Evolutionary conservation across 1,139 yeast genomes (phyloP).

Genomic region (Saccharomyces hybrid): DNA sequence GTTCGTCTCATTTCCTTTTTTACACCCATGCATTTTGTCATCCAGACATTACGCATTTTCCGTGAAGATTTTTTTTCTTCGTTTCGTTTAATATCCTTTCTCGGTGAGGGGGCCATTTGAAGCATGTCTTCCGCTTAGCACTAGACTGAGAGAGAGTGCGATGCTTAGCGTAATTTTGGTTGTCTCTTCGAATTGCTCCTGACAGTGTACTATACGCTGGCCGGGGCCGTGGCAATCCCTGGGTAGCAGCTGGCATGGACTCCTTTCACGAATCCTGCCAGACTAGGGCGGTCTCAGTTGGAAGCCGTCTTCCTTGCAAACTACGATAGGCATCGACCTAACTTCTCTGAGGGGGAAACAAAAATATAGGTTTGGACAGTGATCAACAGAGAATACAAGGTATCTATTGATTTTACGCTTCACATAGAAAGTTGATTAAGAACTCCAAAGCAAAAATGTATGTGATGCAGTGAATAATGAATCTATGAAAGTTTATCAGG

Average conservation of each 20-base stretch:
- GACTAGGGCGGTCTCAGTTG: background rate
- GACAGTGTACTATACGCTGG: background rate
- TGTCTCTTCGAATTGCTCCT: background rate
- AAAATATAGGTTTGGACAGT: background rate
- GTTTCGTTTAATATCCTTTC: background rate
- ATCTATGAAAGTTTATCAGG: background rate
- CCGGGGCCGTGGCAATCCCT: background rate
- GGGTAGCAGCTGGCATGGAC: background rate
- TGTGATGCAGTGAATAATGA: background rate
- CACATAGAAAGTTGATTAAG: background rate
- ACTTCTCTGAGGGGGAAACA: background rate
- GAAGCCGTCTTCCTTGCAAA: background rate
- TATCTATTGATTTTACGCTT: background rate
- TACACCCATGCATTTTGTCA: background rate
- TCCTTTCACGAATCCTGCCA: background rate
- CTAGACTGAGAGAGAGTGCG: background rate
- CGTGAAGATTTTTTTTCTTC: background rate
- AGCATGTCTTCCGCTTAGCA: background rate
- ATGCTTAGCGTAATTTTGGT: background rate
- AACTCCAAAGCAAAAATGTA: conserved; percentile 1
- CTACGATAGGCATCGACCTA: background rate
- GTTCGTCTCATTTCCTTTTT: background rate
- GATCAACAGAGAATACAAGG: background rate
- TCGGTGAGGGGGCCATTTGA: background rate
- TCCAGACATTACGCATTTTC: background rate